Evolutionary conservation across 2,329 filamentous ascomycete genomes (phyloP), one percentile per base, ranked within the genome.

Genomic region (Cladosporium sp.): DNA sequence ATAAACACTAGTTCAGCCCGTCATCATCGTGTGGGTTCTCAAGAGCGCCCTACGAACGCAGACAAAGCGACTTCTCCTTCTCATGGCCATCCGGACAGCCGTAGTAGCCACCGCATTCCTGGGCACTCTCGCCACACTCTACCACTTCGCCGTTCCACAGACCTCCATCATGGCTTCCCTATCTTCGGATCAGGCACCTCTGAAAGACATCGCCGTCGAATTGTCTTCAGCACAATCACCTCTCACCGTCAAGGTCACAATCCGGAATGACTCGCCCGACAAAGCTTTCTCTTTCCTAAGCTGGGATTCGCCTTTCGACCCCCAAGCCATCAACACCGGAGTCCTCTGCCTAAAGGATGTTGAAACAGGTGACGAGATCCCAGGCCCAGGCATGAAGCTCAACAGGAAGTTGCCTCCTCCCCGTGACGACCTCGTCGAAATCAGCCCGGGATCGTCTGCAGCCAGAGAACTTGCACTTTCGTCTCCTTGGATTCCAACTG

Each of bases 271-370:
- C 37, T 66, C 67, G 42, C 66, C 69, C 1, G 60, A 65, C 8
- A 67, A 67, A 2, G 62, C 71, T 1, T 70, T 72, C 57, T 73
- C 74, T 0, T 51, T 77, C 7, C 63, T 77, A 17, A 71, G 67
- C 61, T 77, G 74, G 74, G 68, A 71, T 47, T 73, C 73, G 1
- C 74, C 74, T 4, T 63, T 77, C 40, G 75, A 77, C 57, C 59
- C 66, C 1, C 63, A 69, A 35, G 73, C 73, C 9, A 56, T 72
- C 17, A 72, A 72, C 19, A 69, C 72, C 3, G 74, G 74, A 15
- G 66, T 76, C 4, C 72, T 76, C 59, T 68, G 60, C 13, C 63
- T 75, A 22, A 58, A 60, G 5, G 61, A 74, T 48, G 61, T 58
- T 15, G 62, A 63, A 0, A 68, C 65, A 4, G 69, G 66, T 0